Percentiles rank a stretch among this genome's conserved stretches.
phyloP scores from a whole-genome alignment of 176 grass and related monocot genomes.

The Zea mays region DNA sequence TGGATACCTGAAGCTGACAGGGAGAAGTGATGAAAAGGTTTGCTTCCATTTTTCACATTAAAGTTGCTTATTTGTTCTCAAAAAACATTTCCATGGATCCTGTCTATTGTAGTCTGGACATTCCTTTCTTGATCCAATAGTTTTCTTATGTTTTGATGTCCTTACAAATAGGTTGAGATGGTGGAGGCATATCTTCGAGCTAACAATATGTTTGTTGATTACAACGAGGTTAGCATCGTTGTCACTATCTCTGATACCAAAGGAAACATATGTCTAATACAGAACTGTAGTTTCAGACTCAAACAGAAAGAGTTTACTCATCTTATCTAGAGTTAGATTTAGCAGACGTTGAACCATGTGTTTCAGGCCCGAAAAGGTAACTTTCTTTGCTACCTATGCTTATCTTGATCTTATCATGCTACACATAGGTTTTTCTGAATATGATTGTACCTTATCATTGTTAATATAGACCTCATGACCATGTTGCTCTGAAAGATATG shows the following conservation, averaged over 20 bases:
- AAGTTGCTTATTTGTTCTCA: not conserved
- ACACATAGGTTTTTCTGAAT: not conserved
- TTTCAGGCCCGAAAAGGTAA: constrained; percentile 37
- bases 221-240: not conserved
- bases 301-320: constrained; percentile 19
- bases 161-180: not conserved
- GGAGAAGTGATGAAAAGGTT: constrained; percentile 36
- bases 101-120: not conserved
- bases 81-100: not conserved
- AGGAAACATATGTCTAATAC: not conserved
- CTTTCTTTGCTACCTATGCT: not conserved
- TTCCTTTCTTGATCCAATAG: not conserved
- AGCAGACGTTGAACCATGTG: constrained; percentile 26
- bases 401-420: not conserved
- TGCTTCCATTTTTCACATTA: not conserved
- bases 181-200: constrained; percentile 34
- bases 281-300: constrained; percentile 9
- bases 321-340: constrained; percentile 29
- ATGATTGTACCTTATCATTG: not conserved
- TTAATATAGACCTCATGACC: constrained; percentile 24
- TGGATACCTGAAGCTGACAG: constrained; percentile 22
- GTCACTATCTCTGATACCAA: not conserved
- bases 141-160: not conserved
- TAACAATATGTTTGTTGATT: constrained; percentile 32
- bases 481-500: constrained; percentile 24